Conservation (phyloP, 2,329 filamentous ascomycete genomes). For the Dactylellina drechsleri region DNA sequence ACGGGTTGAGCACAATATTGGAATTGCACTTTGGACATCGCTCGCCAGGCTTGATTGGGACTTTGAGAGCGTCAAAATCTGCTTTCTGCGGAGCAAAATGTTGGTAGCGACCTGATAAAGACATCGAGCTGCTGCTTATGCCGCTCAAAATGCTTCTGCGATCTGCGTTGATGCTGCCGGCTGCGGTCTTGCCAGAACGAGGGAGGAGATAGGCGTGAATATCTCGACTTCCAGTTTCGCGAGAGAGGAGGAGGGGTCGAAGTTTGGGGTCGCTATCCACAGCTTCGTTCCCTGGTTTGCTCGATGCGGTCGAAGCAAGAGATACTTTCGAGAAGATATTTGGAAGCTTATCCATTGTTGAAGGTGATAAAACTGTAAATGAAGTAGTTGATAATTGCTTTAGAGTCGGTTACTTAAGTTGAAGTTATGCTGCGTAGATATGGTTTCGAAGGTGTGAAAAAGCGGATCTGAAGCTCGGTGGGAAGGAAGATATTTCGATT, state of each 20-base stretch:
- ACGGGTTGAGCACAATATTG: conserved; percentile 26
- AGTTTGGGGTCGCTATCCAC: conserved; percentile 7
- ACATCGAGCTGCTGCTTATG: not conserved
- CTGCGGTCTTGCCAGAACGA: not conserved
- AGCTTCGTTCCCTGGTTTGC: not conserved
- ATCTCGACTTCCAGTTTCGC: not conserved
- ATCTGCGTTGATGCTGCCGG: not conserved
- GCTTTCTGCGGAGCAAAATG: conserved; percentile 37
- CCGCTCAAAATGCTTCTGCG: not conserved
- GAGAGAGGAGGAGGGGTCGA: conserved; percentile 18
- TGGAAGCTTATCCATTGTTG: conserved; percentile 24
- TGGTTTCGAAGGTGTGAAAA: not conserved
- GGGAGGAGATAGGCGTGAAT: not conserved
- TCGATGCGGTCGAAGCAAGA: conserved; percentile 11
- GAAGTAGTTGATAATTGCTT: too few species aligned
- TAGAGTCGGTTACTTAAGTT: too few species aligned
- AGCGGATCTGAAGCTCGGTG: not conserved
- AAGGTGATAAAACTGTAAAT: not conserved
- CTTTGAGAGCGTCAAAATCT: conserved; percentile 20
- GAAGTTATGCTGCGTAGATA: not conserved
- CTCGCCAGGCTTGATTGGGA: conserved; percentile 10
- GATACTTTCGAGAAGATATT: conserved; percentile 1
- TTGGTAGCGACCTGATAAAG: conserved; percentile 7
- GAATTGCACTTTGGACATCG: conserved; percentile 40
- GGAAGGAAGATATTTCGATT: not conserved